A percentile compares a stretch with the other conserved stretches of the same genome.
These are phyloP conservation scores for Talaromyces sp. DNA, from an alignment of 2,329 filamentous ascomycete genomes.

Conservation along the genomic window DNA sequence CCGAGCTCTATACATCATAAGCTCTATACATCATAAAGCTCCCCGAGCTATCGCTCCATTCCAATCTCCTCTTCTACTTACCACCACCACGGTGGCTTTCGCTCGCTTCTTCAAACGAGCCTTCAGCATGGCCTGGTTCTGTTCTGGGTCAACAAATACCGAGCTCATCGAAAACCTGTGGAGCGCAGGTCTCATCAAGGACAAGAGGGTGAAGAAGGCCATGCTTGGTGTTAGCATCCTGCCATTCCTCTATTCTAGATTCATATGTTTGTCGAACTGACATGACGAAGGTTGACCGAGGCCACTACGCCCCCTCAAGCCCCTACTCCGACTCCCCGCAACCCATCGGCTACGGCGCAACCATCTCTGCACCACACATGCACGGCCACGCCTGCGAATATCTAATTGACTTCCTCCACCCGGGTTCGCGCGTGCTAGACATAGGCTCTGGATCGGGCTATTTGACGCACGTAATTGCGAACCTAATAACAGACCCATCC, in stretches of 20 bases:
- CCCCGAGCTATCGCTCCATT: not conserved
- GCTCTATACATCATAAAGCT: not conserved
- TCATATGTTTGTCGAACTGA: not conserved
- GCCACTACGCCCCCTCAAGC: constrained; percentile 69
- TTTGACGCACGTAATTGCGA: constrained; percentile 81
- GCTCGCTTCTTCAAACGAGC: constrained; percentile 18
- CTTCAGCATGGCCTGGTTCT: constrained; percentile 80
- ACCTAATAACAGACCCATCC: constrained; percentile 56
- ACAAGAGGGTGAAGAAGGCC: constrained; percentile 69
- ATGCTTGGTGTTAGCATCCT: constrained; percentile 64
- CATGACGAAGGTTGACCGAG: constrained; percentile 71
- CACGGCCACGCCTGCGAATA: constrained; percentile 65
- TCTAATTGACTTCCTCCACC: constrained; percentile 58
- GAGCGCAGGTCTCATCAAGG: constrained; percentile 69
- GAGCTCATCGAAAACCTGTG: constrained; percentile 77
- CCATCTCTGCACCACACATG: constrained; percentile 73
- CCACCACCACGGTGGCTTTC: constrained; percentile 18
- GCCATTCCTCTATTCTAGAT: too few species aligned
- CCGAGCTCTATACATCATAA: not conserved
- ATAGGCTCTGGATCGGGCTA: constrained; percentile 78
- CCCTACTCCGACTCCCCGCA: constrained; percentile 76
- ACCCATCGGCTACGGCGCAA: constrained; percentile 64
- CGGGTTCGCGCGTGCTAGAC: constrained; percentile 63
- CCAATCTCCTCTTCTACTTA: not conserved
- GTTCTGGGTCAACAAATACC: constrained; percentile 70